Evolutionary conservation across 1,139 yeast species (phyloP), one percentile per base, ranked within the genome.

Genomic region (Yamadazyma atlantica): DNA sequence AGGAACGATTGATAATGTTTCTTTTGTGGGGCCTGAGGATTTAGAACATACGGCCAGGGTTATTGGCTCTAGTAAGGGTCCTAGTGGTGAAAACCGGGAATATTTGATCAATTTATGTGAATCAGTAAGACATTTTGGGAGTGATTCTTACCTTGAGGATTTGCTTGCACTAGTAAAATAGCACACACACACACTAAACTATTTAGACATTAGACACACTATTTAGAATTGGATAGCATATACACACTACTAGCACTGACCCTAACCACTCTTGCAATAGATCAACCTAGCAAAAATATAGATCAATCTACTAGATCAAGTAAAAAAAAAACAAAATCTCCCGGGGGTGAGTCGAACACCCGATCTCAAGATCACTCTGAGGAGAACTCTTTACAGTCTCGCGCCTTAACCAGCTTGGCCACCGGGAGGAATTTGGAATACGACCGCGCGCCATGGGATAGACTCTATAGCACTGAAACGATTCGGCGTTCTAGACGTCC

Each of bases 301-400:
- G n/a, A n/a, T n/a, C n/a, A n/a, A n/a, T n/a, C n/a, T n/a, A n/a
- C n/a, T n/a, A n/a, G n/a, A n/a, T n/a, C n/a, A n/a, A n/a, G n/a
- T n/a, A n/a, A n/a, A n/a, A n/a, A n/a, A 18, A 43, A 42, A 54
- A 62, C 58, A 55, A 62, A 60, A 46, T 80, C 85, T 80, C 85
- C 81, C 74, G 83, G 81, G 85, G 81, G 85, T 74, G 85, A 80
- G 78, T 80, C 85, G 86, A 80, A 80, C 86, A 74, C 85, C 82
- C 85, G 85, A 78, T 79, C 83, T 78, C 82, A 78, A 79, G 85
- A 79, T 80, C 54, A 68, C 82, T 65, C 55, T 63, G 63, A 56
- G 58, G 47, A 46, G 45, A 28, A 28, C 49, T 34, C 56, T 69
- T 80, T 80, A 80, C 85, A 80, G 85, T 78, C 85, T 79, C 80